phyloP scores from a whole-genome alignment of 2,329 filamentous ascomycete genomes.

The Fonsecaea nubica region DNA sequence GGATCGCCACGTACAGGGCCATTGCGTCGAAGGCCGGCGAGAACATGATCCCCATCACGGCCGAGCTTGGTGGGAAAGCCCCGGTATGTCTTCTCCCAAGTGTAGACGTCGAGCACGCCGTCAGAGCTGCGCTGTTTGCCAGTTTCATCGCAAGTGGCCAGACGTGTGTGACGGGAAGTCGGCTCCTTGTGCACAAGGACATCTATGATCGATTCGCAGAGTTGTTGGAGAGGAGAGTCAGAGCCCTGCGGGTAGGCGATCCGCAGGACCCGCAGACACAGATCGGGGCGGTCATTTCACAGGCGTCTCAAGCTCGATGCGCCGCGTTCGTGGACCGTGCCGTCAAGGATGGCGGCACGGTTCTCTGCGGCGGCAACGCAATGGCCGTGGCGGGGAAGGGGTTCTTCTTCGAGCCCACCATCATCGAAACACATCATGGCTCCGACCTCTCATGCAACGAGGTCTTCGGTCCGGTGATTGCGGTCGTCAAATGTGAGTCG shows the following conservation, averaged over 20 bases:
- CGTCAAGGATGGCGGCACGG: slow-evolving; percentile 49
- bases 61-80: slow-evolving; percentile 42
- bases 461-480: slow-evolving; percentile 61
- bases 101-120: slow-evolving; percentile 37
- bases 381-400: slow-evolving; percentile 61
- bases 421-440: slow-evolving; percentile 47
- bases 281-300: slow-evolving; percentile 70
- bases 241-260: slow-evolving; percentile 62
- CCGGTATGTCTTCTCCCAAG: slow-evolving; percentile 42
- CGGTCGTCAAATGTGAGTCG: slow-evolving; percentile 54
- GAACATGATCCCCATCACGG: slow-evolving; percentile 40
- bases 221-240: slow-evolving; percentile 56
- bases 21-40: slow-evolving; percentile 35
- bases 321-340: slow-evolving; percentile 47
- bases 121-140: slow-evolving; percentile 46
- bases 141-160: slow-evolving; percentile 62
- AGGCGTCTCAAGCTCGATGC: slow-evolving; percentile 50
- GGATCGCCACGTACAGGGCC: slow-evolving; percentile 39
- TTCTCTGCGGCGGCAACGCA: slow-evolving; percentile 58
- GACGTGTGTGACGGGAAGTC: slow-evolving; percentile 63
- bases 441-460: slow-evolving; percentile 48
- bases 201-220: slow-evolving; percentile 52
- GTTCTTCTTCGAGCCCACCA: slow-evolving; percentile 58
- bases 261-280: slow-evolving; percentile 63
- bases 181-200: slow-evolving; percentile 58